Evolutionary conservation across 2,329 filamentous ascomycete species (phyloP), one percentile per base, ranked within the genome.

Genomic region (Plenodomus biglobosus): DNA sequence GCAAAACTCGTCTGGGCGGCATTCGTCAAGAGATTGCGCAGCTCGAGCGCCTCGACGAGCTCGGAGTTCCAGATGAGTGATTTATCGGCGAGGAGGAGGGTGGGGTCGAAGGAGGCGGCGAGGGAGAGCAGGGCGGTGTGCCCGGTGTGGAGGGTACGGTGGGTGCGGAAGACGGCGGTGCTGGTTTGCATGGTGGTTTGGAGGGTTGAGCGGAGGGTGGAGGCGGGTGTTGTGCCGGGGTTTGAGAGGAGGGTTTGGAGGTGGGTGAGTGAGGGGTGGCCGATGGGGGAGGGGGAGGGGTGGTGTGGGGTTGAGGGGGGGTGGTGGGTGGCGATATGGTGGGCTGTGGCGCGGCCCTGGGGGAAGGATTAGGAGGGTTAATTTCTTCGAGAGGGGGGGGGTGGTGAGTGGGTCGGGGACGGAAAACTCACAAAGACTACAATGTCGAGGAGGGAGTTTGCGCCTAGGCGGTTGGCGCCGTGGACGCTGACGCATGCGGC

Each of bases 11-110:
- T 78, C 59, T 78, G 76, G 20, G 64, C 62, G 1, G 76, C 77
- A 53, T 75, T 77, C 1, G 75, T 77, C 10, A 78, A 56, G 3
- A 78, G 45, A 60, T 78, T 79, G 21, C 75, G 58, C 53, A 75
- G 56, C 55, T 78, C 76, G 1, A 79, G 62, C 8, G 76, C 77
- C 58, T 78, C 76, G 1, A 78, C 64, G 2, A 79, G 58, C 49
- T 79, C 76, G 1, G 65, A 70, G 50, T 79, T 79, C 77, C 76
- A 78, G n/a, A 79, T 75, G 51, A 79, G 58, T 16, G 66, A 73
- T 43, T 69, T 67, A 49, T 79, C 77, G 2, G 65, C 72, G 2
- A 78, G 57, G 0, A 55, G 56, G 2, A 79, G 46, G 11, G 71
- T 58, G 5, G 53, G 61, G 13, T 54, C 56, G 46, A 77, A 78